phyloP scores from a whole-genome alignment of 2,329 filamentous ascomycete genomes.

The Botrytis porri region DNA sequence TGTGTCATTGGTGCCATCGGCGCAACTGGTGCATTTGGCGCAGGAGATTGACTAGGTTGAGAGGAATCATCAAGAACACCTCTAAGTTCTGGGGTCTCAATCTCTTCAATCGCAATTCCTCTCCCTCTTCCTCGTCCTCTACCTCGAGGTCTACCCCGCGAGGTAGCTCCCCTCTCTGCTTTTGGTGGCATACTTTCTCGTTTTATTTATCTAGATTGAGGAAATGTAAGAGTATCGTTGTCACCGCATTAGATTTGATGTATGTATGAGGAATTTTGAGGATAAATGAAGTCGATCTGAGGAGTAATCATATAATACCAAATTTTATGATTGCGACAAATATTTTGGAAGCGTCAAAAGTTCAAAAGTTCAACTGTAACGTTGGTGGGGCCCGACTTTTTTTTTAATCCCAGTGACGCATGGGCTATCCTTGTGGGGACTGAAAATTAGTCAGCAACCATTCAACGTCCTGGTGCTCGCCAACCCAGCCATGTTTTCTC shows the following conservation, averaged over 20 bases:
- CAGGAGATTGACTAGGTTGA: neutral
- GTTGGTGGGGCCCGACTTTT: neutral
- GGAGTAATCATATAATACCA: neutral
- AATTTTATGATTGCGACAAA: conserved; percentile 9
- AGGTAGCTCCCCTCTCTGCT: conserved; percentile 24
- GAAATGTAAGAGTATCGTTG: neutral
- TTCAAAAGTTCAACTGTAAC: neutral
- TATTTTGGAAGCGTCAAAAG: conserved; percentile 8
- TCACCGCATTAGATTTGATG: neutral
- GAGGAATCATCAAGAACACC: neutral
- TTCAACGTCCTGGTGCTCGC: too few relatives aligned
- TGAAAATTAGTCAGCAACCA: neutral
- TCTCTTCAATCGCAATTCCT: conserved; percentile 18
- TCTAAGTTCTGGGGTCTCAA: conserved; percentile 13
- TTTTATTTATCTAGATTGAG: neutral
- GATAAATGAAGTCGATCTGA: neutral
- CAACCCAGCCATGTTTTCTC: neutral
- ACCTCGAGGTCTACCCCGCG: conserved; percentile 23
- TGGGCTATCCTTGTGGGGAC: neutral
- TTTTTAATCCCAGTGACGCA: neutral
- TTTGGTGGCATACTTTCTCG: conserved; percentile 33
- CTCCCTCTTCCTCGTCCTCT: conserved; percentile 31
- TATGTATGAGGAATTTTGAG: neutral
- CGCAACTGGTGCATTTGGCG: neutral
- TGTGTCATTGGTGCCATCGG: neutral